Evolutionary conservation across 2,329 filamentous ascomycete species (phyloP).

Genomic region (Shiraia bambusicola): DNA sequence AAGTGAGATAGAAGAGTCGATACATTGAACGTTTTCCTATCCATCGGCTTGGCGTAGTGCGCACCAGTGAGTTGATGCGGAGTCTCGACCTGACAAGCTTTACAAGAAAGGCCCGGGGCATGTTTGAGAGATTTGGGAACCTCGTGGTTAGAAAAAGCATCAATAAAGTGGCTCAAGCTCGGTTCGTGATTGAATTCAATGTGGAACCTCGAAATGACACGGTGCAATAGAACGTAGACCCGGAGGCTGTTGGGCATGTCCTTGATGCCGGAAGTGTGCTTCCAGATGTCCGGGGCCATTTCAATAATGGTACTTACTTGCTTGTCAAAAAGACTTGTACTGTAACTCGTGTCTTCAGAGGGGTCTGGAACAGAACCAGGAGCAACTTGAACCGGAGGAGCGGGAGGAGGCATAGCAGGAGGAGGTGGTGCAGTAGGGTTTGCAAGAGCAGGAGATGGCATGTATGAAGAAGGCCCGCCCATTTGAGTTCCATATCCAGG

Average conservation of each 20-base stretch:
- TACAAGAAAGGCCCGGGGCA: slow-evolving; percentile 49
- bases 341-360: slow-evolving; percentile 29
- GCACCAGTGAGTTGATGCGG: slow-evolving; percentile 31
- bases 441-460: slow-evolving; percentile 36
- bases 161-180: slow-evolving; percentile 57
- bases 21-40: slow-evolving; percentile 46
- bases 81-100: slow-evolving; percentile 40
- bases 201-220: slow-evolving; percentile 60
- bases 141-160: slow-evolving; percentile 46
- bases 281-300: slow-evolving; percentile 65
- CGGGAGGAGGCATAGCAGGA: slow-evolving; percentile 21
- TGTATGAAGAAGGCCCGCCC: slow-evolving; percentile 29
- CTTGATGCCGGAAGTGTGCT: slow-evolving; percentile 59
- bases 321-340: slow-evolving; percentile 40
- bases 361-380: slow-evolving; percentile 17
- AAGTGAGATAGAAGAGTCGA: slow-evolving; percentile 63
- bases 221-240: slow-evolving; percentile 64
- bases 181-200: slow-evolving; percentile 60
- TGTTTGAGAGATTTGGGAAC: slow-evolving; percentile 48
- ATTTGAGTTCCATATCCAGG: slow-evolving; percentile 29
- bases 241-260: slow-evolving; percentile 64
- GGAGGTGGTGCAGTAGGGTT: slow-evolving; percentile 31
- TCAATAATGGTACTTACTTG: slow-evolving; percentile 46
- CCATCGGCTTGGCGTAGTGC: slow-evolving; percentile 40
- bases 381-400: slow-evolving; percentile 19